Percentiles rank a stretch among this genome's conserved stretches.
phyloP scores from a whole-genome alignment of 306 rosid species.

The Malus sieversii region DNA sequence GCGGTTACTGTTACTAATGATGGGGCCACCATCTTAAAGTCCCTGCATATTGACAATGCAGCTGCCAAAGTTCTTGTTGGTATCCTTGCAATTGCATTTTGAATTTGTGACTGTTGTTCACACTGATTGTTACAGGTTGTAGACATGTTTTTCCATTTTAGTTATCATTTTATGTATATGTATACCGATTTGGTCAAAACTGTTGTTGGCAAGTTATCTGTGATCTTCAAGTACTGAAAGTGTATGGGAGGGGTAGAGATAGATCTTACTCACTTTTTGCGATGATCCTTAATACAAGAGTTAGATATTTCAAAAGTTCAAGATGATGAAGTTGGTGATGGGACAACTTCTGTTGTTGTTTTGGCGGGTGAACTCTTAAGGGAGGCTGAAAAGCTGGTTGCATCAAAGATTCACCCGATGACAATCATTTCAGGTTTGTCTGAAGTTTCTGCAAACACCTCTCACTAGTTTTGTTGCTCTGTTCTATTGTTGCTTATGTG shows the following conservation, averaged over 20 bases:
- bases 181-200: not conserved
- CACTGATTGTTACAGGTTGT: not conserved
- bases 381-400: conserved; percentile 95
- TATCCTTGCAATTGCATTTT: conserved; percentile 47
- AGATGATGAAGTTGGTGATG: conserved; percentile 99
- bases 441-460: not conserved
- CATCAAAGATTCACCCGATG: conserved; percentile 92
- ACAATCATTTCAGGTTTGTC: conserved; percentile 82
- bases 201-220: not conserved
- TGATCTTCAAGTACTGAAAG: not conserved
- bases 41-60: conserved; percentile 92
- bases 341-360: conserved; percentile 98
- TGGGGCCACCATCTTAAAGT: conserved; percentile 95
- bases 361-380: conserved; percentile 93
- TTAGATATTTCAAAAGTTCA: conserved; percentile 95
- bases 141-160: not conserved
- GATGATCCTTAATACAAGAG: conserved; percentile 41
- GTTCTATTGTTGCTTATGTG: not conserved
- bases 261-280: not conserved
- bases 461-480: not conserved
- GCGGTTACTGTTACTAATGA: conserved; percentile 85
- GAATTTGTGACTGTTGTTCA: not conserved
- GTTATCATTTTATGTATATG: not conserved
- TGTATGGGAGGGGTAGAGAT: not conserved
- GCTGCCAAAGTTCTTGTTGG: conserved; percentile 99